Base-by-base conservation (phyloP, 2,329 filamentous ascomycete species). In the Madurella mycetomatis region DNA sequence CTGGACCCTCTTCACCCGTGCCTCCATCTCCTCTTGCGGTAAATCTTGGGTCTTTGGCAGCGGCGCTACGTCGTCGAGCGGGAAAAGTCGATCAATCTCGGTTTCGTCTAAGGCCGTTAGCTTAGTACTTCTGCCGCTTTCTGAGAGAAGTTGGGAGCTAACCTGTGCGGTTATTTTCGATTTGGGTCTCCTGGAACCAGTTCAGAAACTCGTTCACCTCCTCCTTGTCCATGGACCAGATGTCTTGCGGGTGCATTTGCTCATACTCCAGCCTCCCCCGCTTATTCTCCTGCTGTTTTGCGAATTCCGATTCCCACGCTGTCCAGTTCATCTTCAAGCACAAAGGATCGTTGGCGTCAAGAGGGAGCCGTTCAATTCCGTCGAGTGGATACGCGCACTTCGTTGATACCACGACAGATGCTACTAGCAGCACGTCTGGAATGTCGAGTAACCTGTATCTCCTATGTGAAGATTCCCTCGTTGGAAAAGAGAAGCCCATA, bases 341-440 rank as follows among this genome's bases (percentile, higher is more conserved):
- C 13, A 82, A 76, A 1, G 84, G 79, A 54, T 89, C 85, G 9
- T 73, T 71, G 13, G 72, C 60, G 16, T 74, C 76, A 37, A 66
- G 69, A 8, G 78, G 79, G 60, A 76, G 73, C 41, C 85, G 74
- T 49, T 75, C 68, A 12, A 77, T 64, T 18, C 74, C 73, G 63
- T 90, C 83, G 43, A 96, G 83, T 0, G 92, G 90, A 63, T 90
- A 91, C 17, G 87, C 76, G 2, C 96, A 69, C 64, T 96, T 96
- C 3, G 87, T 84, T 4, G 87, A 83, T 13, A 95, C 77, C 2
- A 96, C 74, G 3, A 96, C 69, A 3, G 90, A 73, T 4, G 85
- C 78, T 52, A 90, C 76, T 1, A 96, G 72, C 42, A 88, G 81
- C 5, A 88, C 75, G 65, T 97, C 94, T 0, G 94, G 90, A 58